These are phyloP conservation scores for Malassezia sp. DNA, from an alignment of 1,284 basidiomycete genomes.

Conservation along the genomic window DNA sequence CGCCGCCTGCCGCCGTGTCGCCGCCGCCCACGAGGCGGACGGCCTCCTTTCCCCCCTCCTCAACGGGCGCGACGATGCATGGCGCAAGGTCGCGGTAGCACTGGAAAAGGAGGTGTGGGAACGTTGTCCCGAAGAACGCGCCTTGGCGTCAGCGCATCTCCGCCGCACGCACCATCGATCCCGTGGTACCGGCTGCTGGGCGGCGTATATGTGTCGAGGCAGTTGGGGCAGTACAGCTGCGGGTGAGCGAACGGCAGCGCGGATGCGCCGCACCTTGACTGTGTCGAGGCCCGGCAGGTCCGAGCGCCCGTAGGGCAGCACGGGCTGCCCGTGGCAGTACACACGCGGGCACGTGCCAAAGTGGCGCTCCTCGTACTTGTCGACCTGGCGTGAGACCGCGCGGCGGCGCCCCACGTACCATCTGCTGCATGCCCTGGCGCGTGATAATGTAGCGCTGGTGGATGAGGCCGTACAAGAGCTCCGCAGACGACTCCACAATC, in stretches of 20 bases:
- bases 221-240: slow-evolving; percentile 94
- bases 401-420: slow-evolving; percentile 60
- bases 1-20: no score
- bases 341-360: slow-evolving; percentile 94
- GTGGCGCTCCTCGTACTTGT: slow-evolving; percentile 84
- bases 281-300: slow-evolving; percentile 96
- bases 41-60: slow-evolving; percentile 3
- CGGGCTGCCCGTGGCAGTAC: slow-evolving; percentile 76
- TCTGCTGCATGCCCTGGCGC: slow-evolving; percentile 78
- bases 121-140: slow-evolving; percentile 97
- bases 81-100: slow-evolving; percentile 60
- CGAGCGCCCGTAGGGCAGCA: slow-evolving; percentile 87
- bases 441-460: slow-evolving; percentile 96
- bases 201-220: slow-evolving; percentile 90
- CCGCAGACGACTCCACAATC: slow-evolving; percentile 93
- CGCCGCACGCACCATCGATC: slow-evolving; percentile 65
- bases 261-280: no score
- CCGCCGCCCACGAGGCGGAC: no score
- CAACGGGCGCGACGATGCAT: slow-evolving; percentile 28
- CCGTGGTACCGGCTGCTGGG: slow-evolving; percentile 90
- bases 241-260: no score
- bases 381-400: slow-evolving; percentile 57
- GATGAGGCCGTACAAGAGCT: slow-evolving; percentile 90
- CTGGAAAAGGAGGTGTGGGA: slow-evolving; percentile 93
- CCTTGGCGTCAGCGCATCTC: slow-evolving; percentile 54